Conservation (phyloP, 345 rosid genomes). For the Salix dunnii region DNA sequence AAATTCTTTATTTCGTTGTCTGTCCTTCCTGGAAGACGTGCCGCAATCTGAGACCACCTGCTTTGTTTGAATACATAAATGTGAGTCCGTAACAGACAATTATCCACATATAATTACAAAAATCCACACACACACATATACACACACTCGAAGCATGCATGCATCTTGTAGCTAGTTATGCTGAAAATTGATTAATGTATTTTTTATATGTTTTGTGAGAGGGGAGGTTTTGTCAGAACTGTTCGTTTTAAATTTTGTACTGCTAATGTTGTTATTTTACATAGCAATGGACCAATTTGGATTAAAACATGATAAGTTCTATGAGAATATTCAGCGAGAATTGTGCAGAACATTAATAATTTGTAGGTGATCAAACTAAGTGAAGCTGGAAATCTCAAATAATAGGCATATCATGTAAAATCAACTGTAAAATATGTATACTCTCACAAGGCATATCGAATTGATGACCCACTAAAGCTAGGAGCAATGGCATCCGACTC, state of each 20-base stretch:
- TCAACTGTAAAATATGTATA: not conserved
- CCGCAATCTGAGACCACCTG: constrained; percentile 96
- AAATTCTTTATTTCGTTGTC: constrained; percentile 93
- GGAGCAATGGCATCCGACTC: not conserved
- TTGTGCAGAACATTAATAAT: not conserved
- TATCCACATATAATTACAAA: not conserved
- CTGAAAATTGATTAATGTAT: not conserved
- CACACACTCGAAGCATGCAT: not conserved
- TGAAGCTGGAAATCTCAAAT: not conserved
- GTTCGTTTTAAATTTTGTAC: not conserved
- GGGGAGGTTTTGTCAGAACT: not conserved
- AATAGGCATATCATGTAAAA: not conserved
- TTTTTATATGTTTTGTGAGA: not conserved
- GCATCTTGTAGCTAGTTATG: not conserved
- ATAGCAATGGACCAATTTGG: not conserved
- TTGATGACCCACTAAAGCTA: not conserved
- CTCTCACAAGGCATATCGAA: not conserved
- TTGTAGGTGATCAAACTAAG: not conserved
- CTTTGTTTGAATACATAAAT: not conserved
- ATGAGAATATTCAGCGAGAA: not conserved
- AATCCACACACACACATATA: too few relatives aligned
- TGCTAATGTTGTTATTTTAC: not conserved
- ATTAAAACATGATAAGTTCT: not conserved
- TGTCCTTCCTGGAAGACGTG: constrained; percentile 85
- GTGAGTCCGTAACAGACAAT: not conserved